phyloP scores from a whole-genome alignment of 169 alveolate genomes.

The Plasmodium blacklocki region DNA sequence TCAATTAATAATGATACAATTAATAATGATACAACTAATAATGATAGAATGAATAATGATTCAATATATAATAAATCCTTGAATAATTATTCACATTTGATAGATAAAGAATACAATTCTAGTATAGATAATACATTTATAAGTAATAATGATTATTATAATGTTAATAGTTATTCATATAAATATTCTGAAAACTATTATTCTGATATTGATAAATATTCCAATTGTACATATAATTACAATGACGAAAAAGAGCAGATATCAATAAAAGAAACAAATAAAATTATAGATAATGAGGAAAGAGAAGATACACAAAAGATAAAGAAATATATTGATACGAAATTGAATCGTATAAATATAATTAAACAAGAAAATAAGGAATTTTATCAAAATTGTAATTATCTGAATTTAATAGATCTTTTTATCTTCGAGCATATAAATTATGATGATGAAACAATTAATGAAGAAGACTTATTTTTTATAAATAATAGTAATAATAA shows the following conservation, averaged over 20 bases:
- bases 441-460: background rate
- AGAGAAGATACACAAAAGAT: background rate
- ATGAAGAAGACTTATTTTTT: constrained; percentile 17
- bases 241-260: background rate
- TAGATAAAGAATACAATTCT: constrained; percentile 14
- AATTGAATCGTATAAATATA: background rate
- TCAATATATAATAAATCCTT: background rate
- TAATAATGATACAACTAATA: constrained; percentile 12
- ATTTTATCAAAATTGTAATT: constrained; percentile 22
- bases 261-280: background rate
- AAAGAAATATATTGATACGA: constrained; percentile 4
- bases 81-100: background rate
- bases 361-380: background rate
- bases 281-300: background rate
- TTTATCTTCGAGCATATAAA: constrained; percentile 27
- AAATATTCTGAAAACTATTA: constrained; percentile 3
- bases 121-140: constrained; percentile 23
- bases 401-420: constrained; percentile 47
- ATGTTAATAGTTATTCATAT: constrained; percentile 1
- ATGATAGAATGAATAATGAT: constrained; percentile 13
- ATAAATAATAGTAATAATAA: too few species aligned
- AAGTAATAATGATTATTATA: constrained; percentile 1
- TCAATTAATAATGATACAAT: background rate
- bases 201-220: background rate
- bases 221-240: background rate